Percentiles rank a stretch among this genome's conserved stretches.
phyloP scores from a whole-genome alignment of 495 filamentous ascomycete genomes.

The Aspergillus sparsus region DNA sequence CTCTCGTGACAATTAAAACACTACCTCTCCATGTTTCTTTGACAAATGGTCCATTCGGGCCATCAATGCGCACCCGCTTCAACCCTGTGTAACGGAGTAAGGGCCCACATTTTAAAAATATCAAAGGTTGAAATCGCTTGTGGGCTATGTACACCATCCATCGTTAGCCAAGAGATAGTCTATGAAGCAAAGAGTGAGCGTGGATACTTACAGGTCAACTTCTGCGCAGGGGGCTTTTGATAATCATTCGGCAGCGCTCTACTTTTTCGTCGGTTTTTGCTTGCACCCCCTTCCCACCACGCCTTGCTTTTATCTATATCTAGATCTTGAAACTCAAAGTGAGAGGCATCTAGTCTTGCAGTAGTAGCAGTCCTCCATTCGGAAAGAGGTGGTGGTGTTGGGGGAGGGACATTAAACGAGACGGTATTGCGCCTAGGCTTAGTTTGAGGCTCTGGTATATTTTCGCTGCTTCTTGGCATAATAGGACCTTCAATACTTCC shows the following conservation, averaged over 20 bases:
- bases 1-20: conserved; percentile 89
- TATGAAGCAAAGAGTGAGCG: background rate
- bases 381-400: conserved; percentile 46
- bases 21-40: conserved; percentile 89
- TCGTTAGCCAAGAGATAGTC: conserved; percentile 23
- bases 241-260: conserved; percentile 44
- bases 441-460: conserved; percentile 28
- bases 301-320: conserved; percentile 46
- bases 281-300: conserved; percentile 48
- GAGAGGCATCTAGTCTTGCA: conserved; percentile 35
- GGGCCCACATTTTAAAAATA: conserved; percentile 89
- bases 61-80: conserved; percentile 38
- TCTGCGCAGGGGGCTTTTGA: conserved; percentile 41
- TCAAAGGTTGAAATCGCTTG: conserved; percentile 75
- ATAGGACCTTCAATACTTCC: conserved; percentile 20
- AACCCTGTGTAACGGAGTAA: conserved; percentile 88
- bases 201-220: conserved; percentile 35
- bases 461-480: conserved; percentile 24
- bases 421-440: conserved; percentile 46
- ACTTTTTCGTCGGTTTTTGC: conserved; percentile 41
- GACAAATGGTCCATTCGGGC: conserved; percentile 43
- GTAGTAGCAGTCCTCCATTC: conserved; percentile 47
- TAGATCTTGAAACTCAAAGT: conserved; percentile 47
- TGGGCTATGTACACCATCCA: conserved; percentile 40
- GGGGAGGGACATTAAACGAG: conserved; percentile 51